Evolutionary conservation across 2,329 filamentous ascomycete genomes (phyloP).

Genomic region (Ilyonectria robusta): DNA sequence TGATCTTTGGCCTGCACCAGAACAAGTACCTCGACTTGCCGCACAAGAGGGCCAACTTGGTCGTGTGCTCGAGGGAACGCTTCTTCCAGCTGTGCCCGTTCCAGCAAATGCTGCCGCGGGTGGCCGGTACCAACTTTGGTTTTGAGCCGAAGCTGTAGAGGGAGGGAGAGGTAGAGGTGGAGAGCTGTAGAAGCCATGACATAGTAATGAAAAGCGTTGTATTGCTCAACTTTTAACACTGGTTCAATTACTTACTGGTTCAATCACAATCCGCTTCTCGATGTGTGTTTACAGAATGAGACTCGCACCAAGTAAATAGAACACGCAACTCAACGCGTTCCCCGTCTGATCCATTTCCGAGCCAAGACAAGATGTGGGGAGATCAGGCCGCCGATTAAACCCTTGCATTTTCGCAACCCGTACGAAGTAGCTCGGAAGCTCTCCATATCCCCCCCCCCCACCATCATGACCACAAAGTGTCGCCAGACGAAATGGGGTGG

Average conservation of each 20-base stretch:
- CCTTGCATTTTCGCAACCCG: too few relatives aligned
- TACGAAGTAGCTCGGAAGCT: too few relatives aligned
- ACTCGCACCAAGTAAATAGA: too few relatives aligned
- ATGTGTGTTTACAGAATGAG: too few relatives aligned
- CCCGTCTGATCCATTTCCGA: neutral
- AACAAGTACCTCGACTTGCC: conserved; percentile 81
- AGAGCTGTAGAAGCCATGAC: neutral
- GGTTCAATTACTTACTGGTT: too few relatives aligned
- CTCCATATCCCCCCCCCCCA: too few relatives aligned
- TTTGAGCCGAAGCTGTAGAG: conserved; percentile 66
- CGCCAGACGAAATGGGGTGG: too few relatives aligned
- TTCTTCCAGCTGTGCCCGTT: conserved; percentile 79
- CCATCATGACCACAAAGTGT: too few relatives aligned
- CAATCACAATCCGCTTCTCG: too few relatives aligned
- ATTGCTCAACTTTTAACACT: neutral
- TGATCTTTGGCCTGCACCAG: conserved; percentile 79
- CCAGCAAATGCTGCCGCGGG: conserved; percentile 66
- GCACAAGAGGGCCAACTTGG: conserved; percentile 78
- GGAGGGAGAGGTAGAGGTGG: neutral
- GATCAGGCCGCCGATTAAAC: neutral
- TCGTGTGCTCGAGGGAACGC: conserved; percentile 74
- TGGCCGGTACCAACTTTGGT: conserved; percentile 67
- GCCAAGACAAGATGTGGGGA: neutral
- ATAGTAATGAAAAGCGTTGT: neutral
- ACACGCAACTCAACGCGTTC: neutral